Evolutionary conservation across 164 flowering plant species (phyloP).

Genomic region (Magnolia changhungtana): DNA sequence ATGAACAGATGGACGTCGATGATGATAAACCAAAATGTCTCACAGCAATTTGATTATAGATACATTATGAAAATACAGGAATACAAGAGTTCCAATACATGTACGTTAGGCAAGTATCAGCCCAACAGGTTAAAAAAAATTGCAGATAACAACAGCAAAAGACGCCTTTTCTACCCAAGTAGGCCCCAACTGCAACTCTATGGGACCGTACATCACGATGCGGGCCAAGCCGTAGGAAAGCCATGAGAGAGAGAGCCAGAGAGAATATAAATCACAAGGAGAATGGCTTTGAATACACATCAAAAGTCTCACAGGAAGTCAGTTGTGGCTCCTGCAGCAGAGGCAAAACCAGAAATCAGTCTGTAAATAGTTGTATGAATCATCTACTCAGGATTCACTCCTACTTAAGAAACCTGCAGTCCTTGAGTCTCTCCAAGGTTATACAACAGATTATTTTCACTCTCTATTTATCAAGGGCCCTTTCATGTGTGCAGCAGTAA

Average conservation of each 20-base stretch:
- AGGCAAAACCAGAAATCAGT: neutral
- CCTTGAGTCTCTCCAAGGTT: too few relatives aligned
- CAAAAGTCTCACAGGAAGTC: conserved; percentile 57
- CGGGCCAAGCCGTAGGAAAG: neutral
- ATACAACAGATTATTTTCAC: too few relatives aligned
- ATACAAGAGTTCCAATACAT: too few relatives aligned
- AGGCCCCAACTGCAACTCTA: neutral
- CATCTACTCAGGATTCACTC: neutral
- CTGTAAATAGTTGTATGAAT: neutral
- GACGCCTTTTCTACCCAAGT: neutral
- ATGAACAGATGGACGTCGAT: too few relatives aligned
- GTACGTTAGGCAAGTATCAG: neutral
- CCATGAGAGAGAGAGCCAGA: neutral
- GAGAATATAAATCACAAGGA: conserved; percentile 32
- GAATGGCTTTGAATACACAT: conserved; percentile 74
- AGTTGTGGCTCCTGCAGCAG: conserved; percentile 71
- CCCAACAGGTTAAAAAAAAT: neutral
- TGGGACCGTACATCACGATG: neutral
- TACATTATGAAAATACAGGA: too few relatives aligned
- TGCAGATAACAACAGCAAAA: neutral
- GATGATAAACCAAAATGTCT: too few relatives aligned
- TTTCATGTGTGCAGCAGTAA: too few relatives aligned
- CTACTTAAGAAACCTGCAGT: neutral
- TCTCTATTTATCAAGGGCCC: too few relatives aligned
- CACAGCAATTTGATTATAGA: too few relatives aligned